Base-by-base conservation (phyloP, 768 basidiomycete genomes). In the Tricholoma hemisulphureum region DNA sequence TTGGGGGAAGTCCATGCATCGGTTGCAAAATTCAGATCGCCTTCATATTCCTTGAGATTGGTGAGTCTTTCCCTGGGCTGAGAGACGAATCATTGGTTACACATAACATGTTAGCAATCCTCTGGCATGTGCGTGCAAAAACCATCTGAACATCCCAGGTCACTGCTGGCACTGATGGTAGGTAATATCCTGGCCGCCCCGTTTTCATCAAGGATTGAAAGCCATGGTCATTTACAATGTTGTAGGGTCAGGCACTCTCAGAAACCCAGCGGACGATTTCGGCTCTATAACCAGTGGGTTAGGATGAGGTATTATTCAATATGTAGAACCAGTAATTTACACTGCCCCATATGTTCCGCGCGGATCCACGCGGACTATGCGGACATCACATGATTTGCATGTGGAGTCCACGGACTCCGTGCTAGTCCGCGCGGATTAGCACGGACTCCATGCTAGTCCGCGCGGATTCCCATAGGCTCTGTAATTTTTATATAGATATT, bases 21-120 rank as follows among this genome's bases (percentile, higher is more conserved):
- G 8, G 68, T 72, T 0, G 66, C 65, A 54, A 77, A 74, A 50
- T 59, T 74, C 1, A 78, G 48, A 1, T 51, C 28, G 0, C 74
- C 71, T 0, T 67, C 55, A 51, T 72, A 61, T 11, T 66, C 64
- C 74, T 45, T 45, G 23, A 14, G 21, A n/a, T 20, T 16, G 18
- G 9, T 16, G 45, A 43, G 24, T 45, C 23, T n/a, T n/a, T n/a
- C 23, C 24, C 43, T 45, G 7, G 43, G 21, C 1, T 45, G 43
- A 24, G 21, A 45, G 24, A n/a, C n/a, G n/a, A 24, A 13, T 16
- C 35, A 49, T 45, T 48, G 16, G 53, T 28, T 10, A 73, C 70
- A 54, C 59, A 31, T 9, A 73, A 60, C 41, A 73, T 59, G 16
- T 67, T 66, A 6, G 64, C 63, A 21, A 80, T 61, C 1, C 55